phyloP scores from a whole-genome alignment of 768 basidiomycete genomes.

The Hortiboletus campestris region DNA sequence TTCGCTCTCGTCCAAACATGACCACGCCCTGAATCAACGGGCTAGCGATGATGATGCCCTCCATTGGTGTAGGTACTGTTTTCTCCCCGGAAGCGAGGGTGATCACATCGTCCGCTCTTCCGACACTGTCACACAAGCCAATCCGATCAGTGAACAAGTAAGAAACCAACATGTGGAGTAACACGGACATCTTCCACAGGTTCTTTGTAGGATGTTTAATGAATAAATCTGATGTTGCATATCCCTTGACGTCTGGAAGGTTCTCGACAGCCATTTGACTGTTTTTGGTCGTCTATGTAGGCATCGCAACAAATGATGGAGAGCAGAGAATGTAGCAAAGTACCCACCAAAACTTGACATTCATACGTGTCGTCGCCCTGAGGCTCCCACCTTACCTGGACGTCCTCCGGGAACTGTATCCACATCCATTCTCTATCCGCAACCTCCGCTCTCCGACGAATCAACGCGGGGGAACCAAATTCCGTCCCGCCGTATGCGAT shows the following conservation, averaged over 20 bases:
- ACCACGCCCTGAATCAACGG: background rate
- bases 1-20: background rate
- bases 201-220: conserved; percentile 43
- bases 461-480: background rate
- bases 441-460: background rate
- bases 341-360: background rate
- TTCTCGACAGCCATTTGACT: conserved; percentile 30
- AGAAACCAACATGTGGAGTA: background rate
- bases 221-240: conserved; percentile 44
- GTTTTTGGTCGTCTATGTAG: background rate
- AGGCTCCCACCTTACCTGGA: background rate
- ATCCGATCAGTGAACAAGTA: background rate
- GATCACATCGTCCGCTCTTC: conserved; percentile 21
- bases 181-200: conserved; percentile 35
- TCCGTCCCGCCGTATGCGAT: background rate
- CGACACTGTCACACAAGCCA: conserved; percentile 27
- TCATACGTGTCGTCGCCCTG: background rate
- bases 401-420: background rate
- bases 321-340: background rate
- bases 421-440: background rate
- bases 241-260: conserved; percentile 38
- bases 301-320: background rate
- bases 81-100: background rate
- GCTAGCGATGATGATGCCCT: background rate
- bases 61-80: background rate